These are phyloP conservation scores for Phytopythium vexans DNA, from an alignment of 352 stramenopile species.

Conservation along the genomic window DNA sequence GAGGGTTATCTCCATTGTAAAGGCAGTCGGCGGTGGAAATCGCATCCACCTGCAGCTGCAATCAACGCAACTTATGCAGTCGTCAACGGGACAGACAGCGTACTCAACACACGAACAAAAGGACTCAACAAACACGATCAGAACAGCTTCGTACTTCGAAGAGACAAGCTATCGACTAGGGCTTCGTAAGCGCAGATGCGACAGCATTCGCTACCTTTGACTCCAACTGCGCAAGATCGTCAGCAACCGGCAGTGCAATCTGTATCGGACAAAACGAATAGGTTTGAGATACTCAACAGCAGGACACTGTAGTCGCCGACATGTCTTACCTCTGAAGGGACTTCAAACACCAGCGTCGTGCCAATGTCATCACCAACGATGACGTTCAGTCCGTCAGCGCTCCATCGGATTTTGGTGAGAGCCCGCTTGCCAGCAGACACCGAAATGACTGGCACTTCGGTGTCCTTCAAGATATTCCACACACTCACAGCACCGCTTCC, in stretches of 20 bases:
- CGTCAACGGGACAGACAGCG: no score
- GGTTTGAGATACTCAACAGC: conserved; percentile 6
- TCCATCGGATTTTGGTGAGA: conserved; percentile 86
- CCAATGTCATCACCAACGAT: conserved; percentile 77
- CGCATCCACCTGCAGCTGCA: no score
- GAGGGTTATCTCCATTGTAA: no score
- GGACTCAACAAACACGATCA: no score
- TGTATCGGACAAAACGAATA: conserved; percentile 14
- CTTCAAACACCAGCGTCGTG: conserved; percentile 73
- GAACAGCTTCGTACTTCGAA: no score
- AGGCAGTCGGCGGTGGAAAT: no score
- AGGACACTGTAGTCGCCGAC: conserved; percentile 10
- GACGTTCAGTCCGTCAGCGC: conserved; percentile 68
- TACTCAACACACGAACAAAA: no score
- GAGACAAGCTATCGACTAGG: no score
- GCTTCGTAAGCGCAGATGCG: conserved; percentile 15
- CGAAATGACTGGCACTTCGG: conserved; percentile 69
- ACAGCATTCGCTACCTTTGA: conserved; percentile 58
- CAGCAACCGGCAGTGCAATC: conserved; percentile 59
- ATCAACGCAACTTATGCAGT: no score
- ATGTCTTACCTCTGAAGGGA: conserved; percentile 66
- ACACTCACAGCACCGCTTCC: conserved; percentile 67
- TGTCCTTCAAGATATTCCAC: conserved; percentile 85
- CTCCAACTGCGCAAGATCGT: conserved; percentile 63
- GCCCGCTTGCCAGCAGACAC: conserved; percentile 68